Base-by-base conservation (phyloP, 768 basidiomycete genomes). In the Rhodotorula diobovata region DNA sequence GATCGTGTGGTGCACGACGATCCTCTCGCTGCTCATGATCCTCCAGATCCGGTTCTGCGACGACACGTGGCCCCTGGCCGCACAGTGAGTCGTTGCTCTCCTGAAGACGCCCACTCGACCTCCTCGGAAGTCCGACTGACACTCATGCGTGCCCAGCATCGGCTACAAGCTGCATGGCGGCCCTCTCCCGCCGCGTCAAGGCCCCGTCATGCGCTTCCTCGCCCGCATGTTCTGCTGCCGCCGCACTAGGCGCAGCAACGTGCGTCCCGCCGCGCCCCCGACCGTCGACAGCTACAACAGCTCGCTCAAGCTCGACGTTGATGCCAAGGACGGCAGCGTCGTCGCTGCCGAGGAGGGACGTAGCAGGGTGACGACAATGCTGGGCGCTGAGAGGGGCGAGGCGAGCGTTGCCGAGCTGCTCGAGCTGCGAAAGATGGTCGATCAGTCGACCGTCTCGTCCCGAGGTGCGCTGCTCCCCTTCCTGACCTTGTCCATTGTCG, bases 11-110 rank as follows among this genome's bases (percentile, higher is more conserved):
- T 57, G 50, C 34, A 70, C 72, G 11, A 18, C 50, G 20, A 30
- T 68, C 23, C 25, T 69, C 57, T 16, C 45, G 2, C 56, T 67
- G 8, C 57, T 73, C 1, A 48, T 73, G 16, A 7, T 67, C 35
- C 64, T 73, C 9, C 72, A 73, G 23, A 34, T 69, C 45, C 34
- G 48, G 34, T 65, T 70, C 32, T 43, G 57, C 45, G 68, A 70
- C 45, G 57, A 70, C 10, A 43, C 30, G 1, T 60, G 54, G 34
- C 58, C 63, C 20, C 50, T 70, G 12, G 28, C 63, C 3, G 51
- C 39, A 1, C 25, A 70, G 68, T 64, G 41, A 7, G 61, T 35
- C 39, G 18, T 32, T 16, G 37, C 35, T 35, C 8, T n/a, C 25
- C 14, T 5, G 20, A 11, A 39, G 11, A 20, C n/a, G n/a, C n/a